A percentile compares a stretch with the other conserved stretches of the same genome.
Evolutionary conservation across 2,329 filamentous ascomycete species (phyloP).

Genomic region (Seiridium unicorne): DNA sequence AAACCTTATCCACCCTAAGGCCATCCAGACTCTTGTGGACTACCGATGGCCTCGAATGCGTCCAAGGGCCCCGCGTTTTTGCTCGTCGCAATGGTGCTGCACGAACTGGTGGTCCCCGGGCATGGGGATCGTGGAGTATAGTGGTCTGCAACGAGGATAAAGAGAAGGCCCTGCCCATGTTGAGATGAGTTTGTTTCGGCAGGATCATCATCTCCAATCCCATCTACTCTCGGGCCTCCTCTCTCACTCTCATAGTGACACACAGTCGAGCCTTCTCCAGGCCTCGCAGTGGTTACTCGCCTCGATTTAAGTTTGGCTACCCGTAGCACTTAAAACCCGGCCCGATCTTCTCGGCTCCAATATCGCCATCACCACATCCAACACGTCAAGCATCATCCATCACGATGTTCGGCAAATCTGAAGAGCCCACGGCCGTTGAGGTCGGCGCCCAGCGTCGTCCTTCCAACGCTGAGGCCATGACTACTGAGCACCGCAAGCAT

Average conservation of each 20-base stretch:
- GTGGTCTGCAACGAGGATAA: background rate
- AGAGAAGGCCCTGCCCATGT: background rate
- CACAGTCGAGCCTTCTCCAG: background rate
- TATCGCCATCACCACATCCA: background rate
- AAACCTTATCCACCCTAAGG: background rate
- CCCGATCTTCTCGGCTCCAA: background rate
- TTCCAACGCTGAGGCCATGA: conserved; percentile 2
- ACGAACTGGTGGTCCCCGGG: background rate
- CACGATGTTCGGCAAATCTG: conserved; percentile 2
- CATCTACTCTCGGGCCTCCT: background rate
- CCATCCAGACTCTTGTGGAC: background rate
- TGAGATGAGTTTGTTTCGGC: background rate
- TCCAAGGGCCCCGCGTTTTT: conserved; percentile 9
- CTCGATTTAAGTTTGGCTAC: background rate
- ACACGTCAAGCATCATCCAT: background rate
- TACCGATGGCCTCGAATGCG: background rate
- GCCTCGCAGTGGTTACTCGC: background rate
- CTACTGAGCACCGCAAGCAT: background rate
- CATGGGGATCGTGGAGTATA: background rate
- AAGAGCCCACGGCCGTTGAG: background rate
- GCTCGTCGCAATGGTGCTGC: conserved; percentile 3
- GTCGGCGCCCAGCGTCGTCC: background rate
- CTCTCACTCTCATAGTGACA: background rate
- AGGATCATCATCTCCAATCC: background rate
- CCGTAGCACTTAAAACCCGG: background rate